A percentile compares a stretch with the other conserved stretches of the same genome.
Conservation (phyloP, 176 grass and related monocot species). For the Elymus sibiricus region DNA sequence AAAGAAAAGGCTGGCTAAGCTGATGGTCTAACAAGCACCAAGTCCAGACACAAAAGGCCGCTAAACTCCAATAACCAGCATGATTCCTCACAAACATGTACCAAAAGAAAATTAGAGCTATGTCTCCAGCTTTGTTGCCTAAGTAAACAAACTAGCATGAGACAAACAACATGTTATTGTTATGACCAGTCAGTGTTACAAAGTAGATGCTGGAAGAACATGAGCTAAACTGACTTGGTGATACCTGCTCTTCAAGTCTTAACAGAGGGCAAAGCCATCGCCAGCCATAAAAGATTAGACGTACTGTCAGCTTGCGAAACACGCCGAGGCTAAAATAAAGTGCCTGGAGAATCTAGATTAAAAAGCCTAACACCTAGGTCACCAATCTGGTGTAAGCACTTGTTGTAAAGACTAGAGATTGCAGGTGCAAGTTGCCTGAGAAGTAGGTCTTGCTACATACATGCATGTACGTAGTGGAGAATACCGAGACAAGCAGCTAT, state of each 20-base stretch:
- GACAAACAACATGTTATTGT: constrained; percentile 34
- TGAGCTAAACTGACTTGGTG: constrained; percentile 31
- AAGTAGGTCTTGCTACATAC: constrained; percentile 29
- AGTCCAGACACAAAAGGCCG: constrained; percentile 31
- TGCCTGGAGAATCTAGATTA: constrained; percentile 37
- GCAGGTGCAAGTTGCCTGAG: constrained; percentile 17
- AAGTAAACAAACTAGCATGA: constrained; percentile 13
- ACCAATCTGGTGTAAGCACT: constrained; percentile 19
- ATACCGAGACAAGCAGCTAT: constrained; percentile 21
- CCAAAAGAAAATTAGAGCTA: constrained; percentile 33
- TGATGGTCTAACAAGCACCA: constrained; percentile 46
- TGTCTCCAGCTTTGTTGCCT: constrained; percentile 41
- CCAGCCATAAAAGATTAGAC: constrained; percentile 22
- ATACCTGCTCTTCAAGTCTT: constrained; percentile 7
- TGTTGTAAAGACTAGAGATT: constrained; percentile 12
- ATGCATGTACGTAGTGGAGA: constrained; percentile 14
- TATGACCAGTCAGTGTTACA: constrained; percentile 29
- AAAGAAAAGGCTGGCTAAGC: constrained; percentile 36
- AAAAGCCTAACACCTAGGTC: constrained; percentile 24
- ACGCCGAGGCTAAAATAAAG: constrained; percentile 28
- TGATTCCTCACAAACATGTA: constrained; percentile 46
- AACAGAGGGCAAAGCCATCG: background rate
- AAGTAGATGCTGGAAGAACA: constrained; percentile 36
- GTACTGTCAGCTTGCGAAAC: constrained; percentile 24
- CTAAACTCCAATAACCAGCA: constrained; percentile 47